These are phyloP conservation scores for Aquilaria malaccensis DNA, from an alignment of 345 rosid genomes.

Conservation along the genomic window DNA sequence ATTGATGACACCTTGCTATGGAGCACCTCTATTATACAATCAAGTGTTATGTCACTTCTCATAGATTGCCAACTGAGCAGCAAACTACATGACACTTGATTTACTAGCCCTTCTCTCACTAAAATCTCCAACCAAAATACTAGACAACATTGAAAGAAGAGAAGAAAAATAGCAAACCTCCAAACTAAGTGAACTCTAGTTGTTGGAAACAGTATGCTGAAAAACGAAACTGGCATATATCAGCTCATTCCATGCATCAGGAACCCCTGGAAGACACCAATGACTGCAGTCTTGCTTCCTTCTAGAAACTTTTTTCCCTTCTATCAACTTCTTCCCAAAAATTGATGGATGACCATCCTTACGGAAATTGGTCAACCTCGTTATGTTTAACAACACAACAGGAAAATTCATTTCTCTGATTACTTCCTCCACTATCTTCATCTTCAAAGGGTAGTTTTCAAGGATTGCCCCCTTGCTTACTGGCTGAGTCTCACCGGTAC, in stretches of 20 bases:
- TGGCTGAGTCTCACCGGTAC: conserved; percentile 74
- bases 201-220: conserved; percentile 17
- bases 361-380: conserved; percentile 80
- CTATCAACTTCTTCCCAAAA: conserved; percentile 46
- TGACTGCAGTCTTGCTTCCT: conserved; percentile 91
- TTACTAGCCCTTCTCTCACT: too few species aligned
- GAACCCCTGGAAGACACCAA: conserved; percentile 96
- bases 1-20: too few species aligned
- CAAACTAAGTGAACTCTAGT: neutral
- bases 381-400: conserved; percentile 63
- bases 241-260: conserved; percentile 93
- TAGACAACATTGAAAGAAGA: too few species aligned
- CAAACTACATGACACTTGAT: too few species aligned
- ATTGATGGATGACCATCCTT: conserved; percentile 91
- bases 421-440: conserved; percentile 87
- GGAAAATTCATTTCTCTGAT: conserved; percentile 48
- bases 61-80: too few species aligned
- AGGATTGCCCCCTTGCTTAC: conserved; percentile 51
- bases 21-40: too few species aligned
- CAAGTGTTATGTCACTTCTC: too few species aligned
- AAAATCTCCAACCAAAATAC: too few species aligned
- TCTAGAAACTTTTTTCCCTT: conserved; percentile 30
- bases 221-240: conserved; percentile 57
- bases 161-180: too few species aligned
- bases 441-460: conserved; percentile 62